Percentiles rank a stretch among this genome's conserved stretches.
phyloP scores from a whole-genome alignment of 73 alveolate species.

The Loxodes magnus region DNA sequence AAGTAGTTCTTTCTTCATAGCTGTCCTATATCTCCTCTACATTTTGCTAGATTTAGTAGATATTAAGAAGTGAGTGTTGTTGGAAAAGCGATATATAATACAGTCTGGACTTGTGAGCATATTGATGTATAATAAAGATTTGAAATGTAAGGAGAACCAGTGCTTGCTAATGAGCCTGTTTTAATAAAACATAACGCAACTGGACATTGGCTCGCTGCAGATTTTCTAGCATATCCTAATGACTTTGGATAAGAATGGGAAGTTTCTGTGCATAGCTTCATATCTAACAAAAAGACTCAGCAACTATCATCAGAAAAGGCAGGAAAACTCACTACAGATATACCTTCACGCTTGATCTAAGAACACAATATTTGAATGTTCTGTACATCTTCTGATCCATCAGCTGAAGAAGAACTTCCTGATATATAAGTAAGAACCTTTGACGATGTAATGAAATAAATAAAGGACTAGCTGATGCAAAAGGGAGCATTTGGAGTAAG shows the following conservation, averaged over 20 bases:
- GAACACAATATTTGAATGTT: constrained; percentile 39
- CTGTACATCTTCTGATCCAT: constrained; percentile 39
- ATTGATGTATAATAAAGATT: constrained; percentile 46
- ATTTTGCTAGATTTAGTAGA: constrained; percentile 55
- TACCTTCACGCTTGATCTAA: constrained; percentile 32
- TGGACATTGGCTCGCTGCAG: constrained; percentile 51
- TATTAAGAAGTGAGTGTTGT: constrained; percentile 60
- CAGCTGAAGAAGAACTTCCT: constrained; percentile 19
- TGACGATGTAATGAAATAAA: constrained; percentile 24
- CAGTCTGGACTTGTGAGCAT: constrained; percentile 62
- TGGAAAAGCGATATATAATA: constrained; percentile 37
- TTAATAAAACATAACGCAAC: constrained; percentile 64
- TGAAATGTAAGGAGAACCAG: constrained; percentile 54
- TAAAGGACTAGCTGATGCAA: constrained; percentile 16
- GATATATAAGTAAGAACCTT: constrained; percentile 18
- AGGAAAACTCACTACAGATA: constrained; percentile 36
- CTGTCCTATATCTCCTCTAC: constrained; percentile 45
- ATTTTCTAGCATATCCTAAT: constrained; percentile 42
- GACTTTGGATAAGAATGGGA: constrained; percentile 76
- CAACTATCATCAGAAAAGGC: constrained; percentile 31
- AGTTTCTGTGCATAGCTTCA: constrained; percentile 48
- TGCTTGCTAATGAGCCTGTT: constrained; percentile 42
- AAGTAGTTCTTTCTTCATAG: constrained; percentile 40
- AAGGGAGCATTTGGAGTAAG: constrained; percentile 55
- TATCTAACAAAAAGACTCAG: constrained; percentile 45